Evolutionary conservation across 805 yeast species (phyloP), one percentile per base, ranked within the genome.

Genomic region (Wickerhamiella azyma): DNA sequence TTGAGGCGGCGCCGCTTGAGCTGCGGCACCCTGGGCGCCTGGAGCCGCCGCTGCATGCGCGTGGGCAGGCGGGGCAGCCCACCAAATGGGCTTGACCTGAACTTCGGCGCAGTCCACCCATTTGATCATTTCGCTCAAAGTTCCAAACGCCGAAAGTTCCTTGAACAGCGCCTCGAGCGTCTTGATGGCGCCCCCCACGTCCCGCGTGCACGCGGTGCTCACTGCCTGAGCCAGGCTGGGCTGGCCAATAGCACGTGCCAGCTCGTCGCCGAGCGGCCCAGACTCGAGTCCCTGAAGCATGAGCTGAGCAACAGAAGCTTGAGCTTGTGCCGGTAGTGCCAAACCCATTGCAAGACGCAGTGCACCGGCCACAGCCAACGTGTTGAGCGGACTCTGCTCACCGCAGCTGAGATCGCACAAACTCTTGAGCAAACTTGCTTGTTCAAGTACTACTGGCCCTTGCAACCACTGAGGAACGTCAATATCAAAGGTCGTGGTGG

Each of bases 251-350:
- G 33, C 29, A 2, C 45, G 45, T 2, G 48, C 39, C 21, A 45
- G 21, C 26, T 39, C 48, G 17, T 39, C 48, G 26, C 48, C 48
- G 10, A 45, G 32, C 10, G 44, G 29, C 7, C 48, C 48, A 11
- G 35, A 11, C 40, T 45, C 48, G 10, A 45, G 28, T 3, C 38
- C 28, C 10, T 21, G 24, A 11, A 45, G 29, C 4, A 45, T 14
- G 9, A n/a, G 16, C 16, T 37, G 41, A 16, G 38, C 30, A 2
- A 28, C 19, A 1, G 41, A 8, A 5, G 17, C 5, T 13, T 43
- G 41, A 9, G 14, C 10, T 14, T 5, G 18, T 11, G 28, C 30
- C 19, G 26, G 40, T 14, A 39, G 33, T 3, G 43, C 47, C 32
- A 44, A 30, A 9, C 47, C 47, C 28, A 44, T 18, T 5, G 47